Conservation (phyloP, 129 eudicot species). For the Solidago caesia region DNA sequence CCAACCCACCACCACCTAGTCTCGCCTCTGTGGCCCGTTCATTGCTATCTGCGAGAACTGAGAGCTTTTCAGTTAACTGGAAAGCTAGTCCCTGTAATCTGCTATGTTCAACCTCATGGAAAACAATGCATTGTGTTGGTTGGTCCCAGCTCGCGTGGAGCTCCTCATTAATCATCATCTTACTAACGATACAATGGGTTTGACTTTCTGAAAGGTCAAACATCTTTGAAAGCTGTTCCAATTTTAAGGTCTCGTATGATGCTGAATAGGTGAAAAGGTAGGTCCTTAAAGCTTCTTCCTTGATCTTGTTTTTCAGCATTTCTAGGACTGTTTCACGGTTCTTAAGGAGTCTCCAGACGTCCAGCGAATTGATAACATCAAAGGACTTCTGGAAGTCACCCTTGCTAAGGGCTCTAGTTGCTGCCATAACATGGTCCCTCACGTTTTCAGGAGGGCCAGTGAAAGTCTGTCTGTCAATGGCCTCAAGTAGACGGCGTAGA, state of each 20-base stretch:
- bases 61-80: conserved; percentile 73
- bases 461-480: conserved; percentile 73
- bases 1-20: conserved; percentile 74
- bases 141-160: conserved; percentile 93
- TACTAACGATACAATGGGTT: conserved; percentile 65
- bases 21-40: conserved; percentile 68
- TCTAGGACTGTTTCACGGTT: conserved; percentile 61
- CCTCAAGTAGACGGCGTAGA: conserved; percentile 68
- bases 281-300: conserved; percentile 85
- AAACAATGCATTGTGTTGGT: conserved; percentile 70
- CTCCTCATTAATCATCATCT: conserved; percentile 86
- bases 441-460: conserved; percentile 94
- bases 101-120: conserved; percentile 78
- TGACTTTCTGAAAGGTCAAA: conserved; percentile 70
- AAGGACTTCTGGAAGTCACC: conserved; percentile 80
- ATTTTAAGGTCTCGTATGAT: conserved; percentile 56
- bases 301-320: conserved; percentile 77
- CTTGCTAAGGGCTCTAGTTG: conserved; percentile 77
- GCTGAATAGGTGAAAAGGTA: conserved; percentile 65
- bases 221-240: conserved; percentile 80
- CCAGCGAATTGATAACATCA: conserved; percentile 74
- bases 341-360: conserved; percentile 68
- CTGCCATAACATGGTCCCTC: conserved; percentile 91
- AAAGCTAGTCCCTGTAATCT: conserved; percentile 79
- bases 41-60: conserved; percentile 74